A percentile compares a stretch with the other conserved stretches of the same genome.
Evolutionary conservation across 78 protist species (phyloP).

Genomic region (slime mould (Dictyostelium discoideum)): dicty_2.7 NC_007091.3:1414001-1414500

Average conservation of each 20-base stretch:
- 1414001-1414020: neutral
- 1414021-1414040: neutral
- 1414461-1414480: constrained; percentile 74
- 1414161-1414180: too few relatives aligned
- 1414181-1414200: neutral
- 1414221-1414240: neutral
- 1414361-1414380: constrained; percentile 86
- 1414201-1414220: neutral
- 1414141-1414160: neutral
- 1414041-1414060: neutral
- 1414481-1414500: constrained; percentile 92
- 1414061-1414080: neutral
- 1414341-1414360: constrained; percentile 92
- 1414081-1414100: neutral
- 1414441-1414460: constrained; percentile 89
- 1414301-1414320: constrained; percentile 69
- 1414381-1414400: constrained; percentile 94
- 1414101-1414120: neutral
- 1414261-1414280: constrained; percentile 5
- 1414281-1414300: constrained; percentile 66
- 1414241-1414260: neutral
- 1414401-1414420: constrained; percentile 81
- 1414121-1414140: neutral
- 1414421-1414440: constrained; percentile 93
- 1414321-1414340: constrained; percentile 74